A percentile compares a stretch with the other conserved stretches of the same genome.
phyloP scores from a whole-genome alignment of 192 early-diverging fungal species.

The Neocallimastix lanati region DNA sequence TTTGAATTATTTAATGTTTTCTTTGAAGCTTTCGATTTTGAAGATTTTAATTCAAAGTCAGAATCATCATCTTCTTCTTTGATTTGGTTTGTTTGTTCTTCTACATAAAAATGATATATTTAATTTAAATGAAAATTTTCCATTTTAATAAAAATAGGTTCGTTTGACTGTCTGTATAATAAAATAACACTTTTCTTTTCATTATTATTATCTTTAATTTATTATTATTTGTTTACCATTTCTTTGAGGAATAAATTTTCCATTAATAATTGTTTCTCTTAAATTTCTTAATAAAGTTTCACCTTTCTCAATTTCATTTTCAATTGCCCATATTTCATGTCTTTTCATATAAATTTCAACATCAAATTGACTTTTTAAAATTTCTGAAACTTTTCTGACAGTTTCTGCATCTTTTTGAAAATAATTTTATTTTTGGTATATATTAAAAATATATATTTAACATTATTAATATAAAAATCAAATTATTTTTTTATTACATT shows the following conservation, averaged over 20 bases:
- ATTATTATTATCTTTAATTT: conserved; percentile 19
- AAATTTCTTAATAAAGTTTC: conserved; percentile 35
- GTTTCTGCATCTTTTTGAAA: neutral
- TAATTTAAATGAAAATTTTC: too few relatives aligned
- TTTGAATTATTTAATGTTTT: neutral
- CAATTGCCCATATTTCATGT: conserved; percentile 41
- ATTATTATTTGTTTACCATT: conserved; percentile 5
- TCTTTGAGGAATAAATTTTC: conserved; percentile 10
- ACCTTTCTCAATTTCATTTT: conserved; percentile 35
- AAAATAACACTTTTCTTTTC: too few relatives aligned
- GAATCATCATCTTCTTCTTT: conserved; percentile 3
- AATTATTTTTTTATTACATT: too few relatives aligned
- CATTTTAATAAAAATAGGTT: too few relatives aligned
- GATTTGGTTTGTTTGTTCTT: neutral
- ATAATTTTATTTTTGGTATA: too few relatives aligned
- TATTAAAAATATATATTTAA: too few relatives aligned
- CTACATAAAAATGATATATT: neutral
- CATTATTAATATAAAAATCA: too few relatives aligned
- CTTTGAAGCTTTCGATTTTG: neutral
- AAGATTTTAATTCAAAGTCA: neutral
- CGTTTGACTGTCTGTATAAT: too few relatives aligned
- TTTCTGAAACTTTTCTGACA: neutral
- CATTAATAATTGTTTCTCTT: conserved; percentile 26
- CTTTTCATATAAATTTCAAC: conserved; percentile 55
- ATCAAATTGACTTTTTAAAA: conserved; percentile 44